Evolutionary conservation across 2,329 filamentous ascomycete species (phyloP), one percentile per base, ranked within the genome.

Genomic region (Penicillium brasilianum): DNA sequence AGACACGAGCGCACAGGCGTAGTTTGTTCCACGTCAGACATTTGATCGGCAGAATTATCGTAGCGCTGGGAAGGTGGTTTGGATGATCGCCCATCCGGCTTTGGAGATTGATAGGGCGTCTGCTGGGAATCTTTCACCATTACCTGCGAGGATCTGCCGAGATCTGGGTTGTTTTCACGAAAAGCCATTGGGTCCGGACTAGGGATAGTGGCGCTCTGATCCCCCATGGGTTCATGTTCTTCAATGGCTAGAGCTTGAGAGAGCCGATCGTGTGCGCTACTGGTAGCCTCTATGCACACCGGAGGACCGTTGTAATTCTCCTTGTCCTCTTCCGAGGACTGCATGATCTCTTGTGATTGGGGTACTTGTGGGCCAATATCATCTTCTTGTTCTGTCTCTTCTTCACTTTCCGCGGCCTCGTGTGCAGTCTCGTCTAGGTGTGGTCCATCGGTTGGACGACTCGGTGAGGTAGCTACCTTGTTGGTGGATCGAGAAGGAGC

Each of bases 311-410:
- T 68, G 57, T 76, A 74, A 53, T 82, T 82, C 64, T 82, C 81
- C 65, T 83, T 82, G 61, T 82, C 76, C 59, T 82, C 81, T 41
- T 81, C 80, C 11, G 76, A 70, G 14, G 70, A 66, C 46, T 71
- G 65, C 22, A 61, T 65, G 20, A 59, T 53, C 5, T 72, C 68
- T 51, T 75, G 75, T 44, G 72, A 73, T 48, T 67, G 69, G 11
- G 66, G 67, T 0, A 72, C 64, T 43, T 71, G 69, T 28, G 69
- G 64, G 16, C 61, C 65, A 10, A 57, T n/a, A 39, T 78, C 73
- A 44, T 81, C 80, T 60, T 82, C 80, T 58, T 80, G 77, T 58
- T 82, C 81, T 0, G 81, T 82, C 65, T 82, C 80, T 58, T 78
- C 79, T 66, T 82, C 76, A 25, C 76, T 78, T 22, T 60, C 69